Base-by-base conservation (phyloP, 495 filamentous ascomycete genomes). In the Delitschia confertaspora region DNA sequence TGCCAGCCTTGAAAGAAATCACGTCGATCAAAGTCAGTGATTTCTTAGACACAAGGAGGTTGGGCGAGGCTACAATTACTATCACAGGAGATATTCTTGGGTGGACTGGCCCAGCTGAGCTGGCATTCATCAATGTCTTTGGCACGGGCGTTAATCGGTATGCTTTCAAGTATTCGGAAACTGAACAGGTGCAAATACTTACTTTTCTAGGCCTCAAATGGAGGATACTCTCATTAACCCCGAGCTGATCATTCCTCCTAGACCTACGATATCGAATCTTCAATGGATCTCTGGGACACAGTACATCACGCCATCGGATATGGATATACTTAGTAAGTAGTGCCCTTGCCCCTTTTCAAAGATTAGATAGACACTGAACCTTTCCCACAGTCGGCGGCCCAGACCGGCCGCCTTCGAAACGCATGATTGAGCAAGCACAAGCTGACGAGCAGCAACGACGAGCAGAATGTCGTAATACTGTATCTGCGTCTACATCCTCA, bases 271-370 rank as follows among this genome's bases (percentile, higher is more conserved):
- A 33, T 88, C 84, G 6, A 95, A 91, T 50, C 58, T 98, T 16
- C 85, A 95, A 61, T 98, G 91, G 91, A 85, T 98, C 27, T 79
- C 88, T 0, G 93, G 91, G 1, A 95, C 93, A 9, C 89, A 95
- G 62, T 84, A 93, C 48, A 70, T 98, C 24, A 83, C 83, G 13
- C 80, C 85, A 10, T 69, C 80, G n/a, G 93, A 98, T 59, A 76
- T 98, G 66, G 91, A 96, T 51, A 60, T 93, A 6, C 63, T 96
- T 25, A 91, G 69, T 71, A 62, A 35, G 65, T 63, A 16, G n/a
- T n/a, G n/a, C 32, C 16, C 27, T 19, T 37, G 17, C 27, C 14
- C 22, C 22, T 34, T 31, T 30, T n/a, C 8, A 13, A 13, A 16
- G 6, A 13, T 4, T 4, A 24, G 6, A 25, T 1, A 5, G 11